phyloP scores from a whole-genome alignment of 306 rosid genomes.

The Prunus armeniaca region DNA sequence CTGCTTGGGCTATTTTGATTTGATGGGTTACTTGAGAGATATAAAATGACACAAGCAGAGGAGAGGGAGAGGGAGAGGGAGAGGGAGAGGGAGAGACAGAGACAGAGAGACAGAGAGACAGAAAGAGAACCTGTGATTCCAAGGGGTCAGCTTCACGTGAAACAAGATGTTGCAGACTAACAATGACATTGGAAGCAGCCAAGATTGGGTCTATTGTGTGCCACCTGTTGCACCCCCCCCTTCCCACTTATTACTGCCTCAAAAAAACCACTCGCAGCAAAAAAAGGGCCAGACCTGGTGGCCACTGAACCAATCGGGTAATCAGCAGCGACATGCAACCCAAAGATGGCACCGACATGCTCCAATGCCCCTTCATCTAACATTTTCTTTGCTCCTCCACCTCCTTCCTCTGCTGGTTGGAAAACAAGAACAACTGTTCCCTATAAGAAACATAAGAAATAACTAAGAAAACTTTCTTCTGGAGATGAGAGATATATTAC shows the following conservation, averaged over 20 bases:
- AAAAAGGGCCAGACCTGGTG: slow-evolving; percentile 61
- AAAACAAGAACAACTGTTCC: slow-evolving; percentile 89
- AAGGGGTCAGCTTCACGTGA: slow-evolving; percentile 86
- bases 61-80: too few species aligned
- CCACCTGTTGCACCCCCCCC: too few species aligned
- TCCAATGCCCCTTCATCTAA: slow-evolving; percentile 59
- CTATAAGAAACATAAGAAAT: slow-evolving; percentile 25
- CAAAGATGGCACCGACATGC: slow-evolving; percentile 69
- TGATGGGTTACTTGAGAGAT: too few species aligned
- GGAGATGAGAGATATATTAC: neutral
- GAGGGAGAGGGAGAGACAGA: too few species aligned
- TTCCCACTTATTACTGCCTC: slow-evolving; percentile 78
- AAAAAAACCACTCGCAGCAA: slow-evolving; percentile 72
- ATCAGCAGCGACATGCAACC: slow-evolving; percentile 40
- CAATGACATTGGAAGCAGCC: slow-evolving; percentile 72
- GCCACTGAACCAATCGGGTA: slow-evolving; percentile 53
- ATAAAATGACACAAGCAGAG: too few species aligned
- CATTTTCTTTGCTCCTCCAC: slow-evolving; percentile 76
- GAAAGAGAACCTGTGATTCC: slow-evolving; percentile 64
- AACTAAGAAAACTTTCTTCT: neutral
- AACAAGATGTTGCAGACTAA: slow-evolving; percentile 82
- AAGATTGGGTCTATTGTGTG: slow-evolving; percentile 80
- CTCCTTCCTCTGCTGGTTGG: slow-evolving; percentile 98
- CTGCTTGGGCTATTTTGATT: too few species aligned
- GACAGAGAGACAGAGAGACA: too few species aligned